Evolutionary conservation across 2,329 filamentous ascomycete species (phyloP).

Genomic region (Trichoderma endophyticum): DNA sequence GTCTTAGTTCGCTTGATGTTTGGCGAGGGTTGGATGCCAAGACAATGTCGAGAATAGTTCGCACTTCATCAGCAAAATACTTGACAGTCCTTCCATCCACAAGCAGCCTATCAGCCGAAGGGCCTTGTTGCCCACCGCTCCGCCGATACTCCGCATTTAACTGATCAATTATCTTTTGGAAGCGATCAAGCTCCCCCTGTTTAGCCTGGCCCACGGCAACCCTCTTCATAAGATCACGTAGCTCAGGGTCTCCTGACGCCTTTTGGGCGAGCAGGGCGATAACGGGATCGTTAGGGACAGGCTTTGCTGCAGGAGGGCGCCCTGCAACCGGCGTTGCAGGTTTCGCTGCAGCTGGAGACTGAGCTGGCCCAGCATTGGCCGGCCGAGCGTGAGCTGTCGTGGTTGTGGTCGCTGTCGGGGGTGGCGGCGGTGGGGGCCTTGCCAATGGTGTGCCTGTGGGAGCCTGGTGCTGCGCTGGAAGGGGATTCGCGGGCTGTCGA

Average conservation of each 20-base stretch:
- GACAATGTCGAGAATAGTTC: slow-evolving; percentile 56
- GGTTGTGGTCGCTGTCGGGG: slow-evolving; percentile 24
- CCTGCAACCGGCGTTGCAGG: slow-evolving; percentile 20
- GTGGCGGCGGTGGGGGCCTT: slow-evolving; percentile 25
- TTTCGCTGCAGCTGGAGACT: slow-evolving; percentile 24
- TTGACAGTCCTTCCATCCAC: slow-evolving; percentile 56
- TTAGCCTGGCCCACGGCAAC: slow-evolving; percentile 73
- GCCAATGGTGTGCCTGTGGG: slow-evolving; percentile 21
- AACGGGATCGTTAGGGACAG: slow-evolving; percentile 62
- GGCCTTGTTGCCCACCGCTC: slow-evolving; percentile 49
- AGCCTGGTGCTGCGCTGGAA: slow-evolving; percentile 22
- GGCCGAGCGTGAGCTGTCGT: slow-evolving; percentile 24
- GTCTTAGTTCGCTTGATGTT: slow-evolving; percentile 50
- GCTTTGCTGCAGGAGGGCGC: slow-evolving; percentile 23
- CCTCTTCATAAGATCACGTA: slow-evolving; percentile 78
- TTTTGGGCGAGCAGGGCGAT: slow-evolving; percentile 75
- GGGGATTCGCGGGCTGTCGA: slow-evolving; percentile 24
- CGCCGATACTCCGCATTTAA: slow-evolving; percentile 61
- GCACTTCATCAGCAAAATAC: slow-evolving; percentile 59
- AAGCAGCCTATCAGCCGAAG: slow-evolving; percentile 52
- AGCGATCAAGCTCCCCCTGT: slow-evolving; percentile 67
- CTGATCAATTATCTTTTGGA: slow-evolving; percentile 78
- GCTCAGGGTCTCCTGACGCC: slow-evolving; percentile 67
- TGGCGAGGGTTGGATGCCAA: slow-evolving; percentile 57
- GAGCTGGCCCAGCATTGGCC: slow-evolving; percentile 18